These are phyloP conservation scores for Hapsidospora chrysogenum DNA, from an alignment of 495 filamentous ascomycete genomes.

Conservation along the genomic window DNA sequence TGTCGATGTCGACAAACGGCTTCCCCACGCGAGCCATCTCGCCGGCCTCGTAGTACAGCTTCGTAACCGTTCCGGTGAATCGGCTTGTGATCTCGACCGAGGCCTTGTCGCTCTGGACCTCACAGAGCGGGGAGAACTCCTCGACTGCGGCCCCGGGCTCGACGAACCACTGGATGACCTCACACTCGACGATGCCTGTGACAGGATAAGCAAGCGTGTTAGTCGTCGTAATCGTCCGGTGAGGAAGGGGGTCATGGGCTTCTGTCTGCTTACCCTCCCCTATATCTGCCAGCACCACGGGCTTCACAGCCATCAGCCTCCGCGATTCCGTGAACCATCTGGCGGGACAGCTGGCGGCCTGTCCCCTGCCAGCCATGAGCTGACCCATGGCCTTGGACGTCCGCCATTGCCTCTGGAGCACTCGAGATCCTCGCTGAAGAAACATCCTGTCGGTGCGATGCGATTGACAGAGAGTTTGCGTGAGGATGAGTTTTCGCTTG, in stretches of 20 bases:
- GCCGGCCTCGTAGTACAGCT: slow-evolving; percentile 85
- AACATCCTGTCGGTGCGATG: slow-evolving; percentile 17
- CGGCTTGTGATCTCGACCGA: slow-evolving; percentile 96
- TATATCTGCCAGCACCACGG: slow-evolving; percentile 87
- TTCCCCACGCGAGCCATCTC: slow-evolving; percentile 92
- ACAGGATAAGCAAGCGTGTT: slow-evolving; percentile 1
- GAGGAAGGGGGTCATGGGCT: background rate
- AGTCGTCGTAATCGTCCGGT: background rate
- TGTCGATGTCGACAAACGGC: slow-evolving; percentile 67
- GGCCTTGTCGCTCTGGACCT: slow-evolving; percentile 96
- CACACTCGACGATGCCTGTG: slow-evolving; percentile 87
- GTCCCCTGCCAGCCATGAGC: slow-evolving; percentile 9
- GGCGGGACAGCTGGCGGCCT: slow-evolving; percentile 12
- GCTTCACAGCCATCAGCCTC: slow-evolving; percentile 48
- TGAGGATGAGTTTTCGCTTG: too few species aligned
- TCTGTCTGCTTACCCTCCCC: slow-evolving; percentile 57
- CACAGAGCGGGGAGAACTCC: slow-evolving; percentile 94
- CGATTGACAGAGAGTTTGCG: too few species aligned
- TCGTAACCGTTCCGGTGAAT: slow-evolving; percentile 91
- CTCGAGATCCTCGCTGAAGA: slow-evolving; percentile 23
- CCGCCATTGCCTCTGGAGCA: slow-evolving; percentile 22
- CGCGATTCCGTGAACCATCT: slow-evolving; percentile 44
- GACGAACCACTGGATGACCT: slow-evolving; percentile 99
- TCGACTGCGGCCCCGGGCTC: slow-evolving; percentile 90
- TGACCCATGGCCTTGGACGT: slow-evolving; percentile 16